Evolutionary conservation across 2,329 filamentous ascomycete species (phyloP).

Genomic region (Coleophoma eucalyptorum): DNA sequence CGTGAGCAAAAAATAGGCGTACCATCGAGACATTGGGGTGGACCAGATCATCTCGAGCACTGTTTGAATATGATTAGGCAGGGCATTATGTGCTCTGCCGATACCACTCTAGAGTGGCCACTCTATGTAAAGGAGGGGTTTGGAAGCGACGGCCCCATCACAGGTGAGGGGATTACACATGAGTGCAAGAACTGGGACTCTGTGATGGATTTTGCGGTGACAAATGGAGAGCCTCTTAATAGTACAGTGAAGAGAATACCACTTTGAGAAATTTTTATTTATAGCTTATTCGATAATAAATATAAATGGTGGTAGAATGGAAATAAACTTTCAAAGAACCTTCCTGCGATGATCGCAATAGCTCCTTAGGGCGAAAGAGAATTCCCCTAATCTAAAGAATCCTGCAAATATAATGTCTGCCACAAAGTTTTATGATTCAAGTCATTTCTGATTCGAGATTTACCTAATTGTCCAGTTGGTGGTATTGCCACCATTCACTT

Average conservation of each 20-base stretch:
- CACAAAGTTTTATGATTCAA: too few relatives aligned
- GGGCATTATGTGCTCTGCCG: conserved; percentile 4
- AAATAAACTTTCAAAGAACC: too few relatives aligned
- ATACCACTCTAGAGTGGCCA: conserved; percentile 27
- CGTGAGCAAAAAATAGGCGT: background rate
- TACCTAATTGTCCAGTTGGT: too few relatives aligned
- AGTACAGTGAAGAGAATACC: background rate
- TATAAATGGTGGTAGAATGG: too few relatives aligned
- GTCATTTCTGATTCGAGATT: too few relatives aligned
- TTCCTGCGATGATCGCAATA: too few relatives aligned
- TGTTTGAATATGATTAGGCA: conserved; percentile 4
- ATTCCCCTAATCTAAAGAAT: too few relatives aligned
- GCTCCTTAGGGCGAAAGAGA: too few relatives aligned
- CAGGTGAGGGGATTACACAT: background rate
- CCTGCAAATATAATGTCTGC: too few relatives aligned
- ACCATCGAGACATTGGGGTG: background rate
- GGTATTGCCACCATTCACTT: too few relatives aligned
- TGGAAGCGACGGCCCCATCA: background rate
- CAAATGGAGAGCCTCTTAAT: background rate
- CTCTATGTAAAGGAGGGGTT: background rate
- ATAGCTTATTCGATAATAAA: too few relatives aligned
- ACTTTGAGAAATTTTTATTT: too few relatives aligned
- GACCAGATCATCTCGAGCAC: background rate
- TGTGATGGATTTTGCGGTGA: background rate
- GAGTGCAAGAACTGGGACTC: background rate